phyloP scores from a whole-genome alignment of 192 early-diverging fungal genomes.

The Physocladia obscura region DNA sequence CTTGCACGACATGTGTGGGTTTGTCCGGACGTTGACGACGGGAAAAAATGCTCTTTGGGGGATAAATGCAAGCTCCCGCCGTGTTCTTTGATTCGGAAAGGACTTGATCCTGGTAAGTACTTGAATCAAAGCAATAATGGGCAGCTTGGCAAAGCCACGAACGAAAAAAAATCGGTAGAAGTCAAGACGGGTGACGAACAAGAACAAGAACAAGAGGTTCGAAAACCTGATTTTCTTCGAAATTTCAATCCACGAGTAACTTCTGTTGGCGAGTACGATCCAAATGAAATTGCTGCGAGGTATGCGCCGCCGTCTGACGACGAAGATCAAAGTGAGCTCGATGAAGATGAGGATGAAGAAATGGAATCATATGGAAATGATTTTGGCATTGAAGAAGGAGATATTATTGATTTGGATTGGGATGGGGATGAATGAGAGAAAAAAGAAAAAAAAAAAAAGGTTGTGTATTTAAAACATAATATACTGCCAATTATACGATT shows the following conservation, averaged over 20 bases:
- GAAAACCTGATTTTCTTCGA: neutral
- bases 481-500: conserved; percentile 25
- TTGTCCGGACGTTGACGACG: neutral
- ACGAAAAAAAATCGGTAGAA: neutral
- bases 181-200: neutral
- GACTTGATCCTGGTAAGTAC: neutral
- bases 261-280: neutral
- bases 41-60: neutral
- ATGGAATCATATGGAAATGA: neutral
- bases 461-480: neutral
- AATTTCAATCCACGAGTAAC: neutral
- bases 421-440: neutral
- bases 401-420: conserved; percentile 5
- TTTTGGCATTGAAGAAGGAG: neutral
- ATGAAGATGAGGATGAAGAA: neutral
- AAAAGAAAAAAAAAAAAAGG: neutral
- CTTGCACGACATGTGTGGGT: neutral
- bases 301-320: too few relatives aligned
- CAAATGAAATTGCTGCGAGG: neutral
- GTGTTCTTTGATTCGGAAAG: neutral
- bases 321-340: neutral
- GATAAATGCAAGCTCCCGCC: neutral
- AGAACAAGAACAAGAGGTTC: neutral
- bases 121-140: neutral
- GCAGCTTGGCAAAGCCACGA: neutral